Evolutionary conservation across 2,329 filamentous ascomycete species (phyloP).

Genomic region (Phyllosticta ampelicida): DNA sequence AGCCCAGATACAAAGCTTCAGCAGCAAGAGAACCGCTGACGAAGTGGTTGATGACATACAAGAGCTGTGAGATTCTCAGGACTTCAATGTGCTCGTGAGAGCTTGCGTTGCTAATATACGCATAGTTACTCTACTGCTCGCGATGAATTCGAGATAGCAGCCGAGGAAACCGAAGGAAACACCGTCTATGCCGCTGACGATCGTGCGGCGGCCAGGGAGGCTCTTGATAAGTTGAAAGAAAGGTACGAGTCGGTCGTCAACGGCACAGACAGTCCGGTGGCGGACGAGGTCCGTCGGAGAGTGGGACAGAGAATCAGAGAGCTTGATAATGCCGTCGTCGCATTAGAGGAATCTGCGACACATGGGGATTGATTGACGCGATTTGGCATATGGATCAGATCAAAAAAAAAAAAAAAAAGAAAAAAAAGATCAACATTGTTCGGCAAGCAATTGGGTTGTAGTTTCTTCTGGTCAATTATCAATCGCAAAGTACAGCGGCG

Average conservation of each 20-base stretch:
- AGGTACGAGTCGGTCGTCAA: conserved; percentile 36
- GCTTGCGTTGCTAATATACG: neutral
- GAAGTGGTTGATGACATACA: conserved; percentile 24
- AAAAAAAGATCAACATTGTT: too few species aligned
- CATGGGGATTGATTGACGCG: conserved; percentile 2
- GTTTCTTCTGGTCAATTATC: too few species aligned
- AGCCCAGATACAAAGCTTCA: neutral
- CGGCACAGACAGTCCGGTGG: conserved; percentile 31
- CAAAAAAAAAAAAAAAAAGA: too few species aligned
- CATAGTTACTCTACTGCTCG: conserved; percentile 24
- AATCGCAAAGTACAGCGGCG: too few species aligned
- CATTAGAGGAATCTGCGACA: conserved; percentile 40
- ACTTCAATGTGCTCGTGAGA: neutral
- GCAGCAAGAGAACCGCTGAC: conserved; percentile 13
- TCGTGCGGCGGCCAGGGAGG: conserved; percentile 42
- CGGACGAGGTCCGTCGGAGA: conserved; percentile 40
- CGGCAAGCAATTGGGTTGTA: too few species aligned
- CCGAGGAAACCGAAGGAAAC: conserved; percentile 42
- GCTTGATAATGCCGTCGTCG: conserved; percentile 40
- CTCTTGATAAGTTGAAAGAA: conserved; percentile 38
- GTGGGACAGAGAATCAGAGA: conserved; percentile 43
- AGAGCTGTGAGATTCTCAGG: conserved; percentile 18
- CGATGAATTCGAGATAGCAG: conserved; percentile 40
- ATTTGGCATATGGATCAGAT: neutral
- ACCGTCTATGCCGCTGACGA: conserved; percentile 47